Evolutionary conservation across 352 stramenopile species (phyloP).

Genomic region (Phytophthora kernoviae): DNA sequence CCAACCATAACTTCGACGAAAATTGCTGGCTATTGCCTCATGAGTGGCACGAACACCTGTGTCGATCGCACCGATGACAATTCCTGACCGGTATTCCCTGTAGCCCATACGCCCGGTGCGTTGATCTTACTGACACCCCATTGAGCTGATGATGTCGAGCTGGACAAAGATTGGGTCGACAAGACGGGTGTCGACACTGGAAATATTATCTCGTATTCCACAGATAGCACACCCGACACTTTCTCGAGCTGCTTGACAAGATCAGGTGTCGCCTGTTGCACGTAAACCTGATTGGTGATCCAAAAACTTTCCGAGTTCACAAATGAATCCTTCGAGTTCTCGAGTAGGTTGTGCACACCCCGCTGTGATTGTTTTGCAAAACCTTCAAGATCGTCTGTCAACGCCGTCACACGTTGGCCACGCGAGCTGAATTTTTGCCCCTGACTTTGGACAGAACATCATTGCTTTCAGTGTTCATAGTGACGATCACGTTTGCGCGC

Average conservation of each 20-base stretch:
- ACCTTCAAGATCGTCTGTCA: slow-evolving; percentile 43
- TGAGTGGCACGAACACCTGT: slow-evolving; percentile 59
- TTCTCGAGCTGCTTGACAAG: slow-evolving; percentile 55
- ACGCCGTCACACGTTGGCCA: slow-evolving; percentile 25
- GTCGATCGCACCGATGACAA: slow-evolving; percentile 69
- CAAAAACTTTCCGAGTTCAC: slow-evolving; percentile 49
- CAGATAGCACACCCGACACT: slow-evolving; percentile 40
- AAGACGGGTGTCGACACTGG: slow-evolving; percentile 35
- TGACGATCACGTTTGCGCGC: slow-evolving; percentile 57
- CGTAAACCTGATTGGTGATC: slow-evolving; percentile 67
- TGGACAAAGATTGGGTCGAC: slow-evolving; percentile 37
- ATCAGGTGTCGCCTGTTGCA: slow-evolving; percentile 46
- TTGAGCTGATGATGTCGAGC: slow-evolving; percentile 34
- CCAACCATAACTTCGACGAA: slow-evolving; percentile 54
- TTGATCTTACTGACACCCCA: slow-evolving; percentile 63
- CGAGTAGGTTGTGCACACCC: slow-evolving; percentile 30
- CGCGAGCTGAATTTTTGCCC: slow-evolving; percentile 43
- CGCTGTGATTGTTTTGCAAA: slow-evolving; percentile 44
- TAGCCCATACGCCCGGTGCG: slow-evolving; percentile 49
- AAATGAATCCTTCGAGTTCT: slow-evolving; percentile 27
- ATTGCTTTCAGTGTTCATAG: slow-evolving; percentile 41
- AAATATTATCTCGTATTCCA: slow-evolving; percentile 49
- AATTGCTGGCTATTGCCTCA: slow-evolving; percentile 46
- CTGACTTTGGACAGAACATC: slow-evolving; percentile 38
- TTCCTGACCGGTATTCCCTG: slow-evolving; percentile 51